Conservation (phyloP, 73 alveolate species). For the Symbiodinium natans region DNA sequence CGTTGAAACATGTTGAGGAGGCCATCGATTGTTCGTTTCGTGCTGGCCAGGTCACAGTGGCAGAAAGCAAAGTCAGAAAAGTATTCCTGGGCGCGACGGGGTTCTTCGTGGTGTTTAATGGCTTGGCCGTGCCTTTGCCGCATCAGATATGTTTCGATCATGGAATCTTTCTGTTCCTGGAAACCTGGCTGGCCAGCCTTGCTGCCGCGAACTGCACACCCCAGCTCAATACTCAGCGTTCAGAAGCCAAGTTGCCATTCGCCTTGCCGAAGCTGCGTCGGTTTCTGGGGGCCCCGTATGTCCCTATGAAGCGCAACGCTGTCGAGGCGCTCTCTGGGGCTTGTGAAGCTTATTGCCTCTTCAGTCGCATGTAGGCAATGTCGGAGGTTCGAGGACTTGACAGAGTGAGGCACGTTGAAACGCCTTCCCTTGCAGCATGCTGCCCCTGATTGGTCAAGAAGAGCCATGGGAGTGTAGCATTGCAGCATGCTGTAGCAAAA, state of each 20-base stretch:
- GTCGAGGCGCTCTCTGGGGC: constrained; percentile 17
- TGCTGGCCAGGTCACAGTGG: constrained; percentile 37
- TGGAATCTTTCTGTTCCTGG: no score
- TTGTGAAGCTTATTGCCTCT: no score
- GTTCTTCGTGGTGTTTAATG: constrained; percentile 40
- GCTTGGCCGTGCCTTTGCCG: constrained; percentile 19
- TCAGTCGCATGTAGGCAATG: no score
- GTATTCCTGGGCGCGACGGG: constrained; percentile 56
- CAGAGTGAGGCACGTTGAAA: no score
- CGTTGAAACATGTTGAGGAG: background rate
- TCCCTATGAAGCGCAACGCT: constrained; percentile 83
- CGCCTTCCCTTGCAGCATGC: background rate
- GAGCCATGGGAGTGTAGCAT: background rate
- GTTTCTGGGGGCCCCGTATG: constrained; percentile 92
- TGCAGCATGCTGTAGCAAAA: no score
- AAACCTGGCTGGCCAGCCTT: no score
- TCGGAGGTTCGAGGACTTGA: no score
- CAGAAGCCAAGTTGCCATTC: constrained; percentile 55
- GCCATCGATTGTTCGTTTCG: background rate
- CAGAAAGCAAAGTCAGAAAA: constrained; percentile 39
- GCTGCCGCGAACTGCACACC: no score
- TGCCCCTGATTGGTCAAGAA: background rate
- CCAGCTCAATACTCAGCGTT: no score
- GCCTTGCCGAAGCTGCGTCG: constrained; percentile 91
- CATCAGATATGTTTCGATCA: no score